These are phyloP conservation scores for Termitomyces sp. DNA, from an alignment of 768 basidiomycete genomes.

Conservation along the genomic window DNA sequence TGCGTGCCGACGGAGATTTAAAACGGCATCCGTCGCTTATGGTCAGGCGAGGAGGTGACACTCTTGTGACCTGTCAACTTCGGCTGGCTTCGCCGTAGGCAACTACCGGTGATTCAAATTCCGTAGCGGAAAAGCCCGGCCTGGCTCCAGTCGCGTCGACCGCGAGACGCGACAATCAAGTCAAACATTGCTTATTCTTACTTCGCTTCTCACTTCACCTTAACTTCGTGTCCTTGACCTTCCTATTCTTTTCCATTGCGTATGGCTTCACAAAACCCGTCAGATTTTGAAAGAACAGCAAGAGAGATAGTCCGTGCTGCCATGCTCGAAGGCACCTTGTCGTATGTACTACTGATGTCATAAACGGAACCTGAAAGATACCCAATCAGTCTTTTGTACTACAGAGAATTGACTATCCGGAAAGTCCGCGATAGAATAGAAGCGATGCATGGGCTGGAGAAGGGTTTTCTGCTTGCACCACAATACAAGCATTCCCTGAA, in stretches of 20 bases:
- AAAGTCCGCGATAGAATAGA: constrained; percentile 52
- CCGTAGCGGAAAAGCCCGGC: no score
- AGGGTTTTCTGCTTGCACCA: constrained; percentile 38
- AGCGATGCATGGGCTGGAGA: constrained; percentile 37
- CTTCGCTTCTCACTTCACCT: background rate
- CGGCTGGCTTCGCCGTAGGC: no score
- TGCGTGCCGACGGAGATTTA: background rate
- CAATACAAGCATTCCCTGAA: constrained; percentile 49
- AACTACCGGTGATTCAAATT: no score
- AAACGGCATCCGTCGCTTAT: no score
- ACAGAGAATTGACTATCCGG: constrained; percentile 45
- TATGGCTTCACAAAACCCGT: constrained; percentile 28
- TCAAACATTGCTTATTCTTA: constrained; percentile 5
- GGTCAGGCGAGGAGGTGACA: no score
- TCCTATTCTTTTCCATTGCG: background rate
- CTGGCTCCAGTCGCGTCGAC: background rate
- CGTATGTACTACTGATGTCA: constrained; percentile 15
- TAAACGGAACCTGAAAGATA: background rate
- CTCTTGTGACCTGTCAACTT: no score
- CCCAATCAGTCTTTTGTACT: background rate
- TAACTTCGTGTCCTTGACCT: background rate
- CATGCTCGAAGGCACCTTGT: constrained; percentile 27
- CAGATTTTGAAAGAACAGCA: constrained; percentile 28
- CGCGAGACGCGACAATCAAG: constrained; percentile 9
- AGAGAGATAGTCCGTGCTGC: constrained; percentile 27